Evolutionary conservation across 1,139 yeast species (phyloP).

Genomic region (Wickerhamomyces sp.): DNA sequence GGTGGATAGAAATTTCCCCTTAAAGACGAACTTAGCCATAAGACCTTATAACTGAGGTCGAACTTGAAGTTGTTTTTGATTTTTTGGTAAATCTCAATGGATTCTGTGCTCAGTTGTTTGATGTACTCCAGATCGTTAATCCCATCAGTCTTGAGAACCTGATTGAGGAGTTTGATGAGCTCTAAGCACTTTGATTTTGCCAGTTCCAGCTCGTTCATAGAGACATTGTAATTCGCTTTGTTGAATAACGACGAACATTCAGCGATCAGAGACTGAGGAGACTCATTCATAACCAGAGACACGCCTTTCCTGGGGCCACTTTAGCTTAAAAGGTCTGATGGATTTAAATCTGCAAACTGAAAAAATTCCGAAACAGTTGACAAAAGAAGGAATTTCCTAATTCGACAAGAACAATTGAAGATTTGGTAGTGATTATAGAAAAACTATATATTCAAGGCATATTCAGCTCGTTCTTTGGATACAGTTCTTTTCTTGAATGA

Average conservation of each 20-base stretch:
- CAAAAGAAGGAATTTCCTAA: not conserved
- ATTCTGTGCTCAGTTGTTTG: slow-evolving; percentile 1
- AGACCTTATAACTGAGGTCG: slow-evolving; percentile 26
- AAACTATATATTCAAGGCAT: not conserved
- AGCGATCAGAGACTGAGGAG: not conserved
- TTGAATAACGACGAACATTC: slow-evolving; percentile 9
- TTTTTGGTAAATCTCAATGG: slow-evolving; percentile 12
- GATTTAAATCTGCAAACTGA: too few species aligned
- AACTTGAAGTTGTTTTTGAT: slow-evolving; percentile 1
- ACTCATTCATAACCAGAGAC: too few species aligned
- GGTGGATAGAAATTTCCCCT: slow-evolving; percentile 35
- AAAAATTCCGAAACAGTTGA: not conserved
- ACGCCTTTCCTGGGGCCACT: too few species aligned
- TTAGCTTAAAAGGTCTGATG: too few species aligned
- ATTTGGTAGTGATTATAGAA: not conserved
- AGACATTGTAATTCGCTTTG: slow-evolving; percentile 3
- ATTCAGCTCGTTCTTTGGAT: too few species aligned
- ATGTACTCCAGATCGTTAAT: not conserved
- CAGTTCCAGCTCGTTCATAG: slow-evolving; percentile 1
- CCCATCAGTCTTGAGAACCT: slow-evolving; percentile 11
- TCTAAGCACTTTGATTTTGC: slow-evolving; percentile 6
- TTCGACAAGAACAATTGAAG: slow-evolving; percentile 4
- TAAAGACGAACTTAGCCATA: slow-evolving; percentile 43
- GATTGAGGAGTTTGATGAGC: slow-evolving; percentile 9
- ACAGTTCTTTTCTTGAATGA: not conserved